Percentiles rank a stretch among this genome's conserved stretches.
Evolutionary conservation across 176 grass and related monocot genomes (phyloP).

Genomic region (Oryza rufipogon): DNA sequence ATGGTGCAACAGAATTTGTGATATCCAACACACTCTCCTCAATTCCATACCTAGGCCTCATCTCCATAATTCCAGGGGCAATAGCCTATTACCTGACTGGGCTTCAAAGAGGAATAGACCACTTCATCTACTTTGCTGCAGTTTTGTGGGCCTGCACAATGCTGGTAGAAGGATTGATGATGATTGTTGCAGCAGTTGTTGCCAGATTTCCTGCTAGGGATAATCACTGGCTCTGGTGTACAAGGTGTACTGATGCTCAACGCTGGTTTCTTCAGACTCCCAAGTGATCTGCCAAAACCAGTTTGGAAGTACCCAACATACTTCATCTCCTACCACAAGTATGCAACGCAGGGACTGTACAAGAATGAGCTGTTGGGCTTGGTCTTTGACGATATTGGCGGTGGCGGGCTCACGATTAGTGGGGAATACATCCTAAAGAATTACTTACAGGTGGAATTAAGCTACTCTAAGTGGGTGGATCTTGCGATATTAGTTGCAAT

Average conservation of each 20-base stretch:
- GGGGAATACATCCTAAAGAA: no score
- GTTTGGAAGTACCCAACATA: slow-evolving; percentile 67
- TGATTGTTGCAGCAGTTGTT: slow-evolving; percentile 59
- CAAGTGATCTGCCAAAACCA: slow-evolving; percentile 44
- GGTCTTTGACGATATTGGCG: no score
- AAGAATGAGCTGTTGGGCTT: no score
- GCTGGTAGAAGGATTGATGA: slow-evolving; percentile 59
- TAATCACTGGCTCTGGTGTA: slow-evolving; percentile 49
- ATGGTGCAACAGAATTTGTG: slow-evolving; percentile 44
- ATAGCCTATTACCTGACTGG: slow-evolving; percentile 56
- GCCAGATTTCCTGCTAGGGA: slow-evolving; percentile 52
- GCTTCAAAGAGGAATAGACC: slow-evolving; percentile 29
- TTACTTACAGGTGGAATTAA: no score
- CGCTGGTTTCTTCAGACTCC: slow-evolving; percentile 56
- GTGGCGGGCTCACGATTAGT: no score
- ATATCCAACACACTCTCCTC: slow-evolving; percentile 53
- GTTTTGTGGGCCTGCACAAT: no score
- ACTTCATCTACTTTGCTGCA: no score
- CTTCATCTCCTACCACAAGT: slow-evolving; percentile 69
- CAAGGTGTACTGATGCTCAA: slow-evolving; percentile 63
- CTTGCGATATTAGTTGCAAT: no score
- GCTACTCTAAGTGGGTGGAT: no score
- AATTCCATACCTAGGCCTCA: slow-evolving; percentile 50
- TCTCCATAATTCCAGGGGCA: slow-evolving; percentile 48
- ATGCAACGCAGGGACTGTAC: no score